These are phyloP conservation scores for Mortierella sp. DNA, from an alignment of 371 early-diverging fungal genomes.

Conservation along the genomic window DNA sequence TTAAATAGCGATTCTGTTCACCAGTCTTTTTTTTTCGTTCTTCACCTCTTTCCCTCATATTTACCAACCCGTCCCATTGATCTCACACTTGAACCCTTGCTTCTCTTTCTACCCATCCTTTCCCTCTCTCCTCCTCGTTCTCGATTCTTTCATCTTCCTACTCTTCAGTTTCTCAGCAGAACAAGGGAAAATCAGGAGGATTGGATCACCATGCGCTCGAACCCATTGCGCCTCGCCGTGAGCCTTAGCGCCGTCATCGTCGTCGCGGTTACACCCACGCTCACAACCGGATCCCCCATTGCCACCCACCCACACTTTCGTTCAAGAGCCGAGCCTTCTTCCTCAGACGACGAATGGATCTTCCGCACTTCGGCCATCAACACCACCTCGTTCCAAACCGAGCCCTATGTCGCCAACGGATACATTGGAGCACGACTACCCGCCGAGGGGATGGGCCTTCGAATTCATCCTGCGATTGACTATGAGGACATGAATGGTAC, in stretches of 20 bases:
- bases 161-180: too few relatives aligned
- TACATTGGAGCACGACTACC: conserved; percentile 53
- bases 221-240: not conserved
- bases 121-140: not conserved
- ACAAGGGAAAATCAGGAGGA: not conserved
- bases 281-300: not conserved
- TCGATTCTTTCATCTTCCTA: not conserved
- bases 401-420: conserved; percentile 54
- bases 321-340: not conserved
- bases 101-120: not conserved
- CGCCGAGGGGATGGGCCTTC: conserved; percentile 40
- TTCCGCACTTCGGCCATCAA: conserved; percentile 38
- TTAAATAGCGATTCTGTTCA: not conserved
- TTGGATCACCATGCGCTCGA: not conserved
- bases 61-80: not conserved
- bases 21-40: not conserved
- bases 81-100: not conserved
- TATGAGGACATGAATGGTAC: conserved; percentile 30
- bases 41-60: not conserved
- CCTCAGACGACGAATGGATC: conserved; percentile 25
- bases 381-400: conserved; percentile 33
- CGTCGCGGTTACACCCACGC: not conserved
- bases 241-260: not conserved
- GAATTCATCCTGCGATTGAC: conserved; percentile 41
- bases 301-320: not conserved